Evolutionary conservation across 169 alveolate genomes (phyloP), one percentile per base, ranked within the genome.

Genomic region (Plasmodium reichenowi): DNA sequence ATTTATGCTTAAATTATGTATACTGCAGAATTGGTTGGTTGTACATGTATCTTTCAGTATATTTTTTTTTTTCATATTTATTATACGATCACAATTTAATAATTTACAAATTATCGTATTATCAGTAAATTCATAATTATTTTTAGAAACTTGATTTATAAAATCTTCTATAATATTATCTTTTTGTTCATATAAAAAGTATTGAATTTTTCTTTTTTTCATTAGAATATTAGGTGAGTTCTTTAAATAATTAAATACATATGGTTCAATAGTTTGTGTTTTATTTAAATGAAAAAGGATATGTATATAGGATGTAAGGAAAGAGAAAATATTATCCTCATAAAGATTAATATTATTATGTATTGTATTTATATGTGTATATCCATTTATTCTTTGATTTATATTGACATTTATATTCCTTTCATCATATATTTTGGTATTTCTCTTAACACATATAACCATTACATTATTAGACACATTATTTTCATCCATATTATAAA

Each of bases 71-170:
- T 38, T 43, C 26, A 60, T 32, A 38, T 68, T 45, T 68, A 38
- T 3, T 64, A 2, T 3, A 64, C 10, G 9, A 26, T 64, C 73
- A 24, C 70, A 72, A 32, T 52, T 52, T 48, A 72, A 72, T 48
- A 72, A 15, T 13, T 26, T 59, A 59, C 50, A 10, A 20, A 72
- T 15, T 7, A 22, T 13, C 4, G 54, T 52, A 59, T 72, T 72
- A 72, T 72, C 38, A 10, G 54, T 3, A 6, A 72, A 32, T 7
- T 52, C 38, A 52, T 52, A 38, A 52, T 72, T 72, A 15, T 20
- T 15, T 3, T 52, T 72, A 56, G 2, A 56, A 17, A 56, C 13
- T 0, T 56, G 17, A 17, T 62, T 62, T 24, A 62, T 62, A 62
- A 26, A 62, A 17, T 17, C 17, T 13, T 24, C 43, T 1, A 66